These are phyloP conservation scores for Rhizopus microsporus DNA, from an alignment of 371 early-diverging fungal genomes.

Conservation along the genomic window DNA sequence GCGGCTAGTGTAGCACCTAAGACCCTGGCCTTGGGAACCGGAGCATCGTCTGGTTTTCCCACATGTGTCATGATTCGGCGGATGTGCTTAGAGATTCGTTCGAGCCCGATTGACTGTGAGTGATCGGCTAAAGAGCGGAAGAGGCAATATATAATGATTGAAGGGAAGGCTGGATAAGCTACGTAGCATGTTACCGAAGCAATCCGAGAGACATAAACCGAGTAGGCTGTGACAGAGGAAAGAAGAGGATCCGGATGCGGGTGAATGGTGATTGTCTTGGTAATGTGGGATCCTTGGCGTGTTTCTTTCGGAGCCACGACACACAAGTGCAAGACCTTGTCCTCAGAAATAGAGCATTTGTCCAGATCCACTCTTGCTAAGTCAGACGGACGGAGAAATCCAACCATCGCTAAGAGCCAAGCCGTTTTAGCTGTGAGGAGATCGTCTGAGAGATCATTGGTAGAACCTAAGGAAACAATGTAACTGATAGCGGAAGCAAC, in stretches of 20 bases:
- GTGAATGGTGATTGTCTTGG: too few relatives aligned
- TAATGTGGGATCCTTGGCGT: too few relatives aligned
- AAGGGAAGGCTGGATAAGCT: conserved; percentile 2
- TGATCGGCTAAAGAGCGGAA: too few relatives aligned
- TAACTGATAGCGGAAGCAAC: conserved; percentile 5
- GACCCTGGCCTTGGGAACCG: conserved; percentile 19
- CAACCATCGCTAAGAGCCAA: conserved; percentile 21
- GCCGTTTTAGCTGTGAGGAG: conserved; percentile 22
- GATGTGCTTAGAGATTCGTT: too few relatives aligned
- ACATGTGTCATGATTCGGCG: too few relatives aligned
- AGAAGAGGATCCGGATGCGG: conserved; percentile 12
- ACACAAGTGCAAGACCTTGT: too few relatives aligned
- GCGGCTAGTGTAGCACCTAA: conserved; percentile 23
- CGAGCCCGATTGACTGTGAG: too few relatives aligned
- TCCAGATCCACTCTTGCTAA: conserved; percentile 22
- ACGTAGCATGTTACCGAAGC: not conserved
- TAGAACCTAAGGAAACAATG: conserved; percentile 2
- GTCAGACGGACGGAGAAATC: conserved; percentile 33
- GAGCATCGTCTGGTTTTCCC: too few relatives aligned
- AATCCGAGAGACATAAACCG: too few relatives aligned
- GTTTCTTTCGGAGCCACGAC: too few relatives aligned
- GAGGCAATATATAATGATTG: too few relatives aligned
- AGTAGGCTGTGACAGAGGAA: conserved; percentile 18
- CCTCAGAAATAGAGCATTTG: not conserved
- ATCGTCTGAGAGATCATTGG: conserved; percentile 5